These are phyloP conservation scores for Sordaria brevicollis DNA, from an alignment of 495 filamentous ascomycete species.

Conservation along the genomic window DNA sequence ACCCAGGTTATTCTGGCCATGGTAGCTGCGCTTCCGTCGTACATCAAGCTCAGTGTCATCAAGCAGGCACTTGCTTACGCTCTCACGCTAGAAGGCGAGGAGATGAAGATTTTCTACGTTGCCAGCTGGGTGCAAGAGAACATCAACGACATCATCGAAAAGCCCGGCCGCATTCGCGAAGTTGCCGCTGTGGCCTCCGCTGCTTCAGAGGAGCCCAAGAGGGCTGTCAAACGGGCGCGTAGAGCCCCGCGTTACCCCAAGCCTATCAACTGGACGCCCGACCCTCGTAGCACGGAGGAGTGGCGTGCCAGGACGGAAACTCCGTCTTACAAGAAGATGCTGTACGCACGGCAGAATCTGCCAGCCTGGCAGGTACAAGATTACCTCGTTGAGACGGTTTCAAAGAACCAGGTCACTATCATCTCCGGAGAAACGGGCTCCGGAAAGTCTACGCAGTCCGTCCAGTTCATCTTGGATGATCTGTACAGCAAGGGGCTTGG, in stretches of 20 bases:
- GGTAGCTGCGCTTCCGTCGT: slow-evolving; percentile 63
- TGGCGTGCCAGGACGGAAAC: slow-evolving; percentile 35
- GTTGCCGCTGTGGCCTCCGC: slow-evolving; percentile 60
- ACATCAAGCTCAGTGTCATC: slow-evolving; percentile 84
- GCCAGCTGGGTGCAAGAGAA: slow-evolving; percentile 83
- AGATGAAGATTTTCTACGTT: slow-evolving; percentile 77
- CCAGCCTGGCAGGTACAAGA: slow-evolving; percentile 84
- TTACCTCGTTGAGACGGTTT: slow-evolving; percentile 62
- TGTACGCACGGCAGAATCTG: slow-evolving; percentile 54
- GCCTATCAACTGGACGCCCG: slow-evolving; percentile 36
- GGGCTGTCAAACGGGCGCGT: slow-evolving; percentile 11
- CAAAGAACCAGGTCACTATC: slow-evolving; percentile 74
- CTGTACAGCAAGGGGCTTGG: slow-evolving; percentile 70
- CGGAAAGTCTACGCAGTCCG: slow-evolving; percentile 93
- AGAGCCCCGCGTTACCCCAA: slow-evolving; percentile 40
- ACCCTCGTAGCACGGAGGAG: slow-evolving; percentile 32
- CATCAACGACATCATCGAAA: slow-evolving; percentile 63
- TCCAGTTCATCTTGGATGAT: slow-evolving; percentile 92
- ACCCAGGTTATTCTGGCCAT: slow-evolving; percentile 65
- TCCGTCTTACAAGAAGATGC: slow-evolving; percentile 59
- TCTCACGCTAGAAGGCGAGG: slow-evolving; percentile 59
- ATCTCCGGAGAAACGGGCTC: slow-evolving; percentile 95
- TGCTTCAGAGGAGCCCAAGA: slow-evolving; percentile 36
- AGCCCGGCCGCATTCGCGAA: slow-evolving; percentile 71
- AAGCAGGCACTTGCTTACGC: slow-evolving; percentile 65